A percentile compares a stretch with the other conserved stretches of the same genome.
Conservation (phyloP, 2,329 filamentous ascomycete species). For the Calycina herbarum region DNA sequence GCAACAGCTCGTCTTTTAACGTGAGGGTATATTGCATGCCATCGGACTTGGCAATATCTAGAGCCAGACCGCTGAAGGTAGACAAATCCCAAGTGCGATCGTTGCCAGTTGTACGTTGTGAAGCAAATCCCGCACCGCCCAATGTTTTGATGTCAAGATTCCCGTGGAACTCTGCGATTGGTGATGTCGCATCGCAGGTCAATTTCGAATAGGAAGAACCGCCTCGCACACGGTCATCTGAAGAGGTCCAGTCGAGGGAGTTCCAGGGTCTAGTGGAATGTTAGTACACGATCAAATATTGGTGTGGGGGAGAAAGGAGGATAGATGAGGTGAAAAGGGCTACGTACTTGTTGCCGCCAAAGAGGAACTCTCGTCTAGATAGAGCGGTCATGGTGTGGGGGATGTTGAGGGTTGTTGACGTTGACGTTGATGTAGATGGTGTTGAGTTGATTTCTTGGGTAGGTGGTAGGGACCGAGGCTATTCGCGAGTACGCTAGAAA, state of each 20-base stretch:
- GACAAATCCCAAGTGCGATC: constrained; percentile 63
- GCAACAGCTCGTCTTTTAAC: constrained; percentile 68
- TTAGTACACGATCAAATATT: neutral
- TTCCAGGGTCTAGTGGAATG: constrained; percentile 54
- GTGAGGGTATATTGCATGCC: constrained; percentile 71
- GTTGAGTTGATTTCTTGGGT: no score
- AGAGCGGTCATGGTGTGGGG: neutral
- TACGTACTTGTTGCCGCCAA: constrained; percentile 33
- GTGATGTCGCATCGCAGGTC: constrained; percentile 35
- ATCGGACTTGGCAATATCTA: constrained; percentile 56
- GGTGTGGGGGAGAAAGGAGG: neutral
- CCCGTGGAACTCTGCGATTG: constrained; percentile 59
- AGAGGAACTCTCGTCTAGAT: constrained; percentile 18
- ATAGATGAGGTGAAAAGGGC: neutral
- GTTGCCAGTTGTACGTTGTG: constrained; percentile 65
- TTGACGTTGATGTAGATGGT: neutral
- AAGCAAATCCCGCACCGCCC: constrained; percentile 80
- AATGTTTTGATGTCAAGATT: constrained; percentile 71
- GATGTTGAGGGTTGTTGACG: neutral
- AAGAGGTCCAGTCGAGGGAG: constrained; percentile 62
- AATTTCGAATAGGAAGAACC: constrained; percentile 62
- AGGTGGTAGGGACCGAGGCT: neutral
- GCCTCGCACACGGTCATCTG: constrained; percentile 76
- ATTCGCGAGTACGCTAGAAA: neutral
- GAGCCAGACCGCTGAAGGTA: constrained; percentile 58